A percentile compares a stretch with the other conserved stretches of the same genome.
These are phyloP conservation scores for Hypoxylon cercidicola DNA, from an alignment of 495 filamentous ascomycete genomes.

Conservation along the genomic window DNA sequence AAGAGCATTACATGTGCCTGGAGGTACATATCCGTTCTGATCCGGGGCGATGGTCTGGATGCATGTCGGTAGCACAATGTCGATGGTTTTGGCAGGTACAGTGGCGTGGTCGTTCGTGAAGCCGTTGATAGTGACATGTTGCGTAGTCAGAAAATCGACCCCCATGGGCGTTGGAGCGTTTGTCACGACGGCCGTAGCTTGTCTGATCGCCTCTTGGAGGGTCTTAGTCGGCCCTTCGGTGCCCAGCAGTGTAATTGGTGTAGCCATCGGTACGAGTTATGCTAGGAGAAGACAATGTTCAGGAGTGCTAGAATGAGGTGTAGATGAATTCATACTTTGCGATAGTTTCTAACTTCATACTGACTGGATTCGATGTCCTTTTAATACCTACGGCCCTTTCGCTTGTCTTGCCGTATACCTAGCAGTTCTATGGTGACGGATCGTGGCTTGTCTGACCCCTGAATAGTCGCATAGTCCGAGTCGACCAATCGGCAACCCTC, in stretches of 20 bases:
- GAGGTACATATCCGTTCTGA: conserved; percentile 53
- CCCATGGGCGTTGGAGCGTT: conserved; percentile 1
- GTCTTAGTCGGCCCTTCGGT: neutral
- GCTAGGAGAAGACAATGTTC: no score
- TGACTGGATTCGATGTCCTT: no score
- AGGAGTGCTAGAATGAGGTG: no score
- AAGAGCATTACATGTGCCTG: conserved; percentile 50
- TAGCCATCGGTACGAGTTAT: conserved; percentile 10
- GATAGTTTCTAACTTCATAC: no score
- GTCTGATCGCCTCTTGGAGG: conserved; percentile 5
- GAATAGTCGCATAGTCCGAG: conserved; percentile 26
- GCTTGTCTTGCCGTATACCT: no score
- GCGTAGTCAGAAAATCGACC: conserved; percentile 39
- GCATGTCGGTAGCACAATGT: conserved; percentile 42
- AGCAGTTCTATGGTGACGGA: neutral
- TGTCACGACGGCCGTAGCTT: conserved; percentile 17
- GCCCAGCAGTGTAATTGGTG: neutral
- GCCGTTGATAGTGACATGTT: conserved; percentile 37
- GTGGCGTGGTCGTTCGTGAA: conserved; percentile 42
- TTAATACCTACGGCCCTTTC: no score
- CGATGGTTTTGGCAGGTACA: conserved; percentile 34
- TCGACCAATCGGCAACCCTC: conserved; percentile 25
- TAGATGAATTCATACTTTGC: no score
- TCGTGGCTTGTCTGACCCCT: conserved; percentile 11
- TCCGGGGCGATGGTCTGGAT: conserved; percentile 48